Conservation (phyloP, 495 filamentous ascomycete species). For the Aspergillus incahuasiensis region DNA sequence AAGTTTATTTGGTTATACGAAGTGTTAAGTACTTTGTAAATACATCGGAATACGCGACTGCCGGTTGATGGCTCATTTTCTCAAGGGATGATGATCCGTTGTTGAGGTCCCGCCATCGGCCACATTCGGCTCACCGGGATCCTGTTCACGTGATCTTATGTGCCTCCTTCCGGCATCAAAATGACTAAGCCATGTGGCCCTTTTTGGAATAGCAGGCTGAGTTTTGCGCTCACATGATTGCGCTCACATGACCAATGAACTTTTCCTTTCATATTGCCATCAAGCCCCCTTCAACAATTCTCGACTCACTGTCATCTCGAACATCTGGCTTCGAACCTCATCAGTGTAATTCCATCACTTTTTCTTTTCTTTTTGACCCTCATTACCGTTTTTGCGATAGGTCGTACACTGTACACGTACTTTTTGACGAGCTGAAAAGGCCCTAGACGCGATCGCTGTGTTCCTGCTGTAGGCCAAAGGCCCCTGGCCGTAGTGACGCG, state of each 20-base stretch:
- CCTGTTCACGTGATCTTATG: slow-evolving; percentile 3
- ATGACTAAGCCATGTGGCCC: slow-evolving; percentile 10
- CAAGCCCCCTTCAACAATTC: slow-evolving; percentile 10
- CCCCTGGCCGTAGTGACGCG: slow-evolving; percentile 43
- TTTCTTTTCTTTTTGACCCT: slow-evolving; percentile 19
- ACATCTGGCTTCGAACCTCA: slow-evolving; percentile 16
- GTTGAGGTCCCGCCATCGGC: background rate
- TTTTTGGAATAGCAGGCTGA: slow-evolving; percentile 1
- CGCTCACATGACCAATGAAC: slow-evolving; percentile 11
- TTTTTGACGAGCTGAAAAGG: slow-evolving; percentile 29
- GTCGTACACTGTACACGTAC: slow-evolving; percentile 36
- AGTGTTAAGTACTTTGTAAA: too few relatives aligned
- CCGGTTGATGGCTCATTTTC: background rate
- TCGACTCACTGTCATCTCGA: slow-evolving; percentile 1
- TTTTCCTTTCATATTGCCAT: slow-evolving; percentile 18
- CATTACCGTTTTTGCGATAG: slow-evolving; percentile 27
- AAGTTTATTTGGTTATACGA: too few relatives aligned
- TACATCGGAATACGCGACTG: too few relatives aligned
- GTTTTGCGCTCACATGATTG: slow-evolving; percentile 24
- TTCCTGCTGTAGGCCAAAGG: slow-evolving; percentile 44
- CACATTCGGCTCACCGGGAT: background rate
- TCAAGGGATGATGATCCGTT: background rate
- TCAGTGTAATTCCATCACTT: slow-evolving; percentile 18
- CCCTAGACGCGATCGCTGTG: slow-evolving; percentile 35
- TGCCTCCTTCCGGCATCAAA: background rate